These are phyloP conservation scores for Apiospora aurea DNA, from an alignment of 2,329 filamentous ascomycete genomes.

Conservation along the genomic window DNA sequence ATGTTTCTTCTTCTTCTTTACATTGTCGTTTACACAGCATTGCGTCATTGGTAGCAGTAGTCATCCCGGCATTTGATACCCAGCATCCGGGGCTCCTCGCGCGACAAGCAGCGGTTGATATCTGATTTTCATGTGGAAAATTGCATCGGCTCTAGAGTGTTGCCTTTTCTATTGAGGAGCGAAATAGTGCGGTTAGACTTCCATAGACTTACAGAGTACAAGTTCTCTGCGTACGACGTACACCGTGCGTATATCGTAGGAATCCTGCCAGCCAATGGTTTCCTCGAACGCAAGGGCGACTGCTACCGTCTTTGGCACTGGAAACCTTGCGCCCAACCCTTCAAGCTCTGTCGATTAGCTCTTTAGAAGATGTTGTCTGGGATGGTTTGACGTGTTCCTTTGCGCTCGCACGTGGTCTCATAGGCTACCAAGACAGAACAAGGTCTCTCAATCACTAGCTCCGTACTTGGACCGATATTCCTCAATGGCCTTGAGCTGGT, in stretches of 20 bases:
- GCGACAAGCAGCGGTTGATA: not conserved
- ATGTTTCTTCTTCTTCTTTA: not conserved
- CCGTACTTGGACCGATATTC: slow-evolving; percentile 75
- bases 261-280: not conserved
- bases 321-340: not conserved
- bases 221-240: not conserved
- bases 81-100: not conserved
- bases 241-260: not conserved
- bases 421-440: not conserved
- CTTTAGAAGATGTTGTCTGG: not conserved
- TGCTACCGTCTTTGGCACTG: not conserved
- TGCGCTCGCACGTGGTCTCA: not conserved
- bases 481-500: slow-evolving; percentile 72
- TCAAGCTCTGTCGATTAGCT: not conserved
- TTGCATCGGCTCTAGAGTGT: slow-evolving; percentile 4
- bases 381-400: not conserved
- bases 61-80: slow-evolving; percentile 10
- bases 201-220: slow-evolving; percentile 14
- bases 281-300: not conserved
- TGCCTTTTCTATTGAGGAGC: slow-evolving; percentile 11
- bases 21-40: not conserved
- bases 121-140: not conserved
- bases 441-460: slow-evolving; percentile 42
- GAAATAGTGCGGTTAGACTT: not conserved
- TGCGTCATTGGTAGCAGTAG: not conserved